These are phyloP conservation scores for Pachysandra terminalis DNA, from an alignment of 164 flowering plant genomes.

Conservation along the genomic window DNA sequence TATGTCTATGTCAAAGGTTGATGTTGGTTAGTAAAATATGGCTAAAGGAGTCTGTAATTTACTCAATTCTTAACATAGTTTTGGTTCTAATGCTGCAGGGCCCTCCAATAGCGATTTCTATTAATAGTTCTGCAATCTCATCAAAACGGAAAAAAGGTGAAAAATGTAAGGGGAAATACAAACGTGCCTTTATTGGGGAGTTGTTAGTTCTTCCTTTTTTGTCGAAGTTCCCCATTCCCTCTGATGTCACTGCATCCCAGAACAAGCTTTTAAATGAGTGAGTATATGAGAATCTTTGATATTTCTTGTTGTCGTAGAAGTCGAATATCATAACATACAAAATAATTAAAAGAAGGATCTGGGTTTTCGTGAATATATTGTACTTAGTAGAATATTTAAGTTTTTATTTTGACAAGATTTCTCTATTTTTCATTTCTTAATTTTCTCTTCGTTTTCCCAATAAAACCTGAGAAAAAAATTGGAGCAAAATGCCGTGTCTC, in stretches of 20 bases:
- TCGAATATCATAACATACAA: background rate
- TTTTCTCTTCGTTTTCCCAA: too few relatives aligned
- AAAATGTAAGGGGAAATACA: constrained; percentile 44
- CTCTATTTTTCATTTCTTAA: too few relatives aligned
- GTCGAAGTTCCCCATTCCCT: constrained; percentile 68
- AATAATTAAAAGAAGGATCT: too few relatives aligned
- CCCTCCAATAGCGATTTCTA: constrained; percentile 39
- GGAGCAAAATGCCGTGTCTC: too few relatives aligned
- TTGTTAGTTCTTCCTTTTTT: constrained; percentile 74
- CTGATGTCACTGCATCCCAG: constrained; percentile 28
- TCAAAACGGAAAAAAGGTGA: constrained; percentile 73
- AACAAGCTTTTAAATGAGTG: constrained; percentile 39
- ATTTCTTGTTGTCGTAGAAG: background rate
- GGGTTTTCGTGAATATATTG: background rate
- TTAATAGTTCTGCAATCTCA: constrained; percentile 31
- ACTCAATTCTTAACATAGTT: background rate
- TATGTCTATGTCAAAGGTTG: constrained; percentile 74
- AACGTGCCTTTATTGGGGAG: constrained; percentile 54
- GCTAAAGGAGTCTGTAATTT: background rate
- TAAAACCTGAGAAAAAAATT: too few relatives aligned
- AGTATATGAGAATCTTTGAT: constrained; percentile 22
- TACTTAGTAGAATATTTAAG: background rate
- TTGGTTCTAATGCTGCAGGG: constrained; percentile 41
- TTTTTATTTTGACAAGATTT: too few relatives aligned
- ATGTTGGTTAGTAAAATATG: background rate